phyloP scores from a whole-genome alignment of 2,329 filamentous ascomycete genomes.

The Colletotrichum sojae region DNA sequence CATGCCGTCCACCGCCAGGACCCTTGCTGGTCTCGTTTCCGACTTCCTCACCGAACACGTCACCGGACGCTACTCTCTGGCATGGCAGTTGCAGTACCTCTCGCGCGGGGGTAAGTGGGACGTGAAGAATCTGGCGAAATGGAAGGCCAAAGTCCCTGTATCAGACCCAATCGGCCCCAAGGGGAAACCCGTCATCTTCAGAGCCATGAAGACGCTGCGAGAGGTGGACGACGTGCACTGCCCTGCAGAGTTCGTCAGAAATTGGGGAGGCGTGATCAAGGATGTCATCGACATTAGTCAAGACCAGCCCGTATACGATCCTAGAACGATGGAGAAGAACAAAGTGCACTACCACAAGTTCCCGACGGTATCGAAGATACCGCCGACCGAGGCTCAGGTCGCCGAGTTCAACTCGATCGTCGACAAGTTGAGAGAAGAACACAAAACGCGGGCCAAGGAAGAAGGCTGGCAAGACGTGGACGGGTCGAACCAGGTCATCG shows the following conservation, averaged over 20 bases:
- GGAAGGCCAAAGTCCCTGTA: slow-evolving; percentile 84
- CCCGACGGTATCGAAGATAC: slow-evolving; percentile 92
- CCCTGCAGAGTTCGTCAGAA: slow-evolving; percentile 77
- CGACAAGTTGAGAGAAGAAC: slow-evolving; percentile 71
- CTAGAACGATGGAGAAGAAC: slow-evolving; percentile 75
- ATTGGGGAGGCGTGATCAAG: slow-evolving; percentile 77
- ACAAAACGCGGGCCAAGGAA: slow-evolving; percentile 61
- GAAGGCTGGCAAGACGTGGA: slow-evolving; percentile 58
- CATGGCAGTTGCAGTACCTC: slow-evolving; percentile 92
- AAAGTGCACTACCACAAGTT: slow-evolving; percentile 87
- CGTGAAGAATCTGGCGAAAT: slow-evolving; percentile 95
- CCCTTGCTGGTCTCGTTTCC: slow-evolving; percentile 84
- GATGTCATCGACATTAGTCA: slow-evolving; percentile 93
- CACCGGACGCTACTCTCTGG: slow-evolving; percentile 82
- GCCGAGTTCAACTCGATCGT: slow-evolving; percentile 68
- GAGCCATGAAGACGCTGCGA: slow-evolving; percentile 92
- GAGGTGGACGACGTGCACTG: slow-evolving; percentile 89
- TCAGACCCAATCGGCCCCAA: slow-evolving; percentile 78
- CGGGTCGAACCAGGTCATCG: slow-evolving; percentile 68
- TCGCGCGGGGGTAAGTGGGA: slow-evolving; percentile 96
- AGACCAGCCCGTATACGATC: slow-evolving; percentile 91
- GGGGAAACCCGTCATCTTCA: slow-evolving; percentile 72
- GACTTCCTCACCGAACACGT: slow-evolving; percentile 84
- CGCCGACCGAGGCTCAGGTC: slow-evolving; percentile 73
- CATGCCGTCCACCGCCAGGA: slow-evolving; percentile 80